Conservation (phyloP, 2,329 filamentous ascomycete genomes). For the Curvularia verruculosa region DNA sequence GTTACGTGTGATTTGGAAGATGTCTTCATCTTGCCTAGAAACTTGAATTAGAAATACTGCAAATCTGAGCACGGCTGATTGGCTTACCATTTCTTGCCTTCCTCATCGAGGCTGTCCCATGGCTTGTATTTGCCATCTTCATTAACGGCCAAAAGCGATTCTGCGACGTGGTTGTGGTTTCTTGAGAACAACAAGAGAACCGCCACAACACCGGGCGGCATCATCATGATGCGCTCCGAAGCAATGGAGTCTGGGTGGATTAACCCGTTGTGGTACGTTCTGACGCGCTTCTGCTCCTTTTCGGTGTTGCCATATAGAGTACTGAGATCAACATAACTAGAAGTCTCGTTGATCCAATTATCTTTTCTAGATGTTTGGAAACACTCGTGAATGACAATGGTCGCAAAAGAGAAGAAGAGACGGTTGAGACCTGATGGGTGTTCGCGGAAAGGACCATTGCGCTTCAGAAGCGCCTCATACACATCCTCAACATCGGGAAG, state of each 20-base stretch:
- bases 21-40: constrained; percentile 35
- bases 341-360: constrained; percentile 67
- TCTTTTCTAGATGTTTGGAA: constrained; percentile 69
- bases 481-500: constrained; percentile 68
- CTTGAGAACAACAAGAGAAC: constrained; percentile 69
- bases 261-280: constrained; percentile 68
- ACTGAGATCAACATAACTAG: constrained; percentile 74
- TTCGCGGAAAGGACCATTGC: constrained; percentile 62
- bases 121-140: constrained; percentile 77
- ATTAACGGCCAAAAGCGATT: constrained; percentile 79
- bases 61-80: not conserved
- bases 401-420: constrained; percentile 73
- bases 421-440: constrained; percentile 75
- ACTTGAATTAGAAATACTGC: constrained; percentile 14
- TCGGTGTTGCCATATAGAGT: constrained; percentile 73
- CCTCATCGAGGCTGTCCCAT: constrained; percentile 64
- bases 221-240: constrained; percentile 67
- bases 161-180: constrained; percentile 85
- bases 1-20: constrained; percentile 63
- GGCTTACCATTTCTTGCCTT: constrained; percentile 45
- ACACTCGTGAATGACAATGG: constrained; percentile 66
- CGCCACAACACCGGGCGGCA: constrained; percentile 70
- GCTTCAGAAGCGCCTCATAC: constrained; percentile 68
- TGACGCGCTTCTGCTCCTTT: constrained; percentile 67
- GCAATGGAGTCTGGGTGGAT: constrained; percentile 73